Percentiles rank a stretch among this genome's conserved stretches.
Conservation (phyloP, 2,329 filamentous ascomycete species). For the Plectosphaerella plurivora region DNA sequence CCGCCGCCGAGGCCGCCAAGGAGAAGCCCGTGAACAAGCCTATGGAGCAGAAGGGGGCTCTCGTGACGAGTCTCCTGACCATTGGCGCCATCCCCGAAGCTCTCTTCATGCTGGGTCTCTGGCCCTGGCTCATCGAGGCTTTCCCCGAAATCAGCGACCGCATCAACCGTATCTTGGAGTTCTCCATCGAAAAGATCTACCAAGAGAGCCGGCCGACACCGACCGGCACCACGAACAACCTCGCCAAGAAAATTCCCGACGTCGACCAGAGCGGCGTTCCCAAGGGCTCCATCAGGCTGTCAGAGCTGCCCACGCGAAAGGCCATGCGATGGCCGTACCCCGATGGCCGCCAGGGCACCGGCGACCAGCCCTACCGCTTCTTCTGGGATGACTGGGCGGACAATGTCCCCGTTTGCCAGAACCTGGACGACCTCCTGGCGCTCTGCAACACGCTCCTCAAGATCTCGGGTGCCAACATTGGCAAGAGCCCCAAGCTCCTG, state of each 20-base stretch:
- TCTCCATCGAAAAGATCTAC: conserved; percentile 73
- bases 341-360: conserved; percentile 59
- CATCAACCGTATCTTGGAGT: conserved; percentile 79
- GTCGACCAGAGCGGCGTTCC: conserved; percentile 62
- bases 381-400: conserved; percentile 98
- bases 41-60: conserved; percentile 78
- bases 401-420: conserved; percentile 87
- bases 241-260: conserved; percentile 41
- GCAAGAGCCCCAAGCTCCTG: conserved; percentile 72
- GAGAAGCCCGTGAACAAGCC: conserved; percentile 59
- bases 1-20: conserved; percentile 47
- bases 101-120: conserved; percentile 84
- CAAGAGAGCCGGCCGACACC: conserved; percentile 37
- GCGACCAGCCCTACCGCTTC: conserved; percentile 75
- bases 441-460: conserved; percentile 82
- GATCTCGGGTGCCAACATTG: conserved; percentile 82
- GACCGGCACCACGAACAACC: conserved; percentile 24
- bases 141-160: conserved; percentile 76
- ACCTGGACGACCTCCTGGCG: conserved; percentile 83
- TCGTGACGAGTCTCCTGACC: conserved; percentile 80
- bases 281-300: conserved; percentile 65
- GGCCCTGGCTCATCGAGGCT: conserved; percentile 85
- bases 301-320: conserved; percentile 57
- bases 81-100: conserved; percentile 92
- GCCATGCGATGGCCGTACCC: conserved; percentile 79